Conservation (phyloP, 768 basidiomycete species). For the Phlegmacium glaucopus region DNA sequence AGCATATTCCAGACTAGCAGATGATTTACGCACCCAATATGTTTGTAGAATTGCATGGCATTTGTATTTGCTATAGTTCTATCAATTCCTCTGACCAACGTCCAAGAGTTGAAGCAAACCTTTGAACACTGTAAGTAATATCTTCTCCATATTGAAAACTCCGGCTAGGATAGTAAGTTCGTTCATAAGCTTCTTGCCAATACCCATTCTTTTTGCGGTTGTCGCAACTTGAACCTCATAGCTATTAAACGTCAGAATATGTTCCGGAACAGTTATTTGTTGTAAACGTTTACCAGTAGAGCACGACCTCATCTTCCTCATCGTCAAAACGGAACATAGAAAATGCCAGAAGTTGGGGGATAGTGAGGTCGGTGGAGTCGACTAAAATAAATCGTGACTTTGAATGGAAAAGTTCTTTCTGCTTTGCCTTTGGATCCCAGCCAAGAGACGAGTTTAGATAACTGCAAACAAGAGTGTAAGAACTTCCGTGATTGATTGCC, state of each 20-base stretch:
- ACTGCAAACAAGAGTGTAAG: slow-evolving; percentile 26
- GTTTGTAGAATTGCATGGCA: slow-evolving; percentile 46
- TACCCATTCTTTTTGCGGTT: slow-evolving; percentile 43
- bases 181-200: slow-evolving; percentile 55
- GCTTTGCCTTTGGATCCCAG: slow-evolving; percentile 58
- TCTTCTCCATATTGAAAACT: slow-evolving; percentile 58
- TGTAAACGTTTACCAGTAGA: slow-evolving; percentile 66
- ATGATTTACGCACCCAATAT: slow-evolving; percentile 46
- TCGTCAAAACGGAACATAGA: slow-evolving; percentile 72
- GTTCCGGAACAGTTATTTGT: no score
- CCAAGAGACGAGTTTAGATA: slow-evolving; percentile 59
- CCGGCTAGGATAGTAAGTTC: slow-evolving; percentile 47
- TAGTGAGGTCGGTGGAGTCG: slow-evolving; percentile 11
- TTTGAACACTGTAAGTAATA: slow-evolving; percentile 76
- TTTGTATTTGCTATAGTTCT: slow-evolving; percentile 16
- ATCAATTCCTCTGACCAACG: neutral
- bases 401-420: slow-evolving; percentile 54
- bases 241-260: slow-evolving; percentile 30
- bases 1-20: neutral
- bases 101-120: slow-evolving; percentile 33
- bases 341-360: slow-evolving; percentile 34
- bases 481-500: neutral
- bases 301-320: slow-evolving; percentile 53
- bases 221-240: slow-evolving; percentile 72
- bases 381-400: slow-evolving; percentile 61